Conservation (phyloP, 345 rosid species). For the Kernera saxatilis region DNA sequence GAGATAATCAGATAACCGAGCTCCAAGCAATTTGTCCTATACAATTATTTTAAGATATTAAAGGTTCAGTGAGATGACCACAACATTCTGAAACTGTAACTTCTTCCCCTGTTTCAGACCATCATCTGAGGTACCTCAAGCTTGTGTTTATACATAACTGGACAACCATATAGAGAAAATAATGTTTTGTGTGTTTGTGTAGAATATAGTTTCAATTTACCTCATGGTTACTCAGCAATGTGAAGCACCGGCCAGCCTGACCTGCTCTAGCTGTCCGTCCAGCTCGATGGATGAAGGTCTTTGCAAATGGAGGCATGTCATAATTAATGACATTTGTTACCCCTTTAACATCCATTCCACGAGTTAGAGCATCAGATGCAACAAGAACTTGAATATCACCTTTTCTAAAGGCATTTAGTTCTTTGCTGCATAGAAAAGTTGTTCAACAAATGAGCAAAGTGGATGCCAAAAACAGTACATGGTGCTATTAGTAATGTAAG, state of each 20-base stretch:
- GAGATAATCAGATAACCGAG: constrained; percentile 2
- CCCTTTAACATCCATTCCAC: constrained; percentile 96
- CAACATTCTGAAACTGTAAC: background rate
- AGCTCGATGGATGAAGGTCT: constrained; percentile 89
- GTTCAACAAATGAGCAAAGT: background rate
- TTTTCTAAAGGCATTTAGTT: constrained; percentile 67
- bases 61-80: background rate
- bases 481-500: background rate
- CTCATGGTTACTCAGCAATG: constrained; percentile 67
- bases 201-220: constrained; percentile 25
- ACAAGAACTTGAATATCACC: constrained; percentile 88
- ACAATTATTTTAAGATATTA: background rate
- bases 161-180: background rate
- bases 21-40: background rate
- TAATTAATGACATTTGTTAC: constrained; percentile 83
- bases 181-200: background rate
- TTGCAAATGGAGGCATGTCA: constrained; percentile 73
- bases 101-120: background rate
- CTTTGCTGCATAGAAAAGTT: constrained; percentile 55
- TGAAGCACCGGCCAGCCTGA: constrained; percentile 78
- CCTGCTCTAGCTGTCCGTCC: constrained; percentile 99
- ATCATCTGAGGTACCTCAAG: background rate
- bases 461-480: background rate
- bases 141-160: background rate
- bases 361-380: constrained; percentile 92